phyloP scores from a whole-genome alignment of 2,329 filamentous ascomycete genomes.

The Tolypocladium sp. region DNA sequence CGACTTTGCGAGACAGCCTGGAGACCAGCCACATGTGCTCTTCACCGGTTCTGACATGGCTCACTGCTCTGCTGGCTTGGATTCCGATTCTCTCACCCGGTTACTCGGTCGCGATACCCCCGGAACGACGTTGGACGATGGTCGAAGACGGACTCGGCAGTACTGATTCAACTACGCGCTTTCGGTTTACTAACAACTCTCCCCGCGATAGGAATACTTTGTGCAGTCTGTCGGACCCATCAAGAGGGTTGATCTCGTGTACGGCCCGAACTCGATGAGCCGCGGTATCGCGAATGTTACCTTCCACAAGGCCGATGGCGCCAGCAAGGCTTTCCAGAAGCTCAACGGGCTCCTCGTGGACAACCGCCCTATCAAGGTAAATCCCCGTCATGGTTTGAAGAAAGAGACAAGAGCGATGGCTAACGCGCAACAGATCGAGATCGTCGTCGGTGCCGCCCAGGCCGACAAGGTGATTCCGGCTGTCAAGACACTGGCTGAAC shows the following conservation, averaged over 20 bases:
- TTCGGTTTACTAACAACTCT: constrained; percentile 56
- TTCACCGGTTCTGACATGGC: neutral
- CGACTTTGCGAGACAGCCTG: neutral
- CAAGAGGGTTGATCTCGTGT: constrained; percentile 84
- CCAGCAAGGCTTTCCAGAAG: constrained; percentile 72
- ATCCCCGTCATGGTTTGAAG: neutral
- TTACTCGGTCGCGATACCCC: neutral
- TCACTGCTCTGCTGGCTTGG: constrained; percentile 8
- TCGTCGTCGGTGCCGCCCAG: constrained; percentile 71
- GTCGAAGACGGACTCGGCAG: constrained; percentile 20
- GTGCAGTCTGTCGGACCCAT: constrained; percentile 76
- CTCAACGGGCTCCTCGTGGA: constrained; percentile 89
- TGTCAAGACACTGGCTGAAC: constrained; percentile 68
- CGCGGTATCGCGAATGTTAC: constrained; percentile 86
- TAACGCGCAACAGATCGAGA: constrained; percentile 60
- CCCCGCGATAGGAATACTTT: constrained; percentile 85
- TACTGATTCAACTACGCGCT: constrained; percentile 14
- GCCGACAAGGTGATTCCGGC: constrained; percentile 58
- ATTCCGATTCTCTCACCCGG: constrained; percentile 8
- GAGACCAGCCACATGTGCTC: neutral
- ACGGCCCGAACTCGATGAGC: constrained; percentile 86
- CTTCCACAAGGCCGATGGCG: constrained; percentile 73
- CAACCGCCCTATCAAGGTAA: constrained; percentile 78
- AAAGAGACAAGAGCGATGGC: neutral
- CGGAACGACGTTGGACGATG: constrained; percentile 20